Conservation (phyloP, 2,329 filamentous ascomycete genomes). For the Diaporthe citriasiana region DNA sequence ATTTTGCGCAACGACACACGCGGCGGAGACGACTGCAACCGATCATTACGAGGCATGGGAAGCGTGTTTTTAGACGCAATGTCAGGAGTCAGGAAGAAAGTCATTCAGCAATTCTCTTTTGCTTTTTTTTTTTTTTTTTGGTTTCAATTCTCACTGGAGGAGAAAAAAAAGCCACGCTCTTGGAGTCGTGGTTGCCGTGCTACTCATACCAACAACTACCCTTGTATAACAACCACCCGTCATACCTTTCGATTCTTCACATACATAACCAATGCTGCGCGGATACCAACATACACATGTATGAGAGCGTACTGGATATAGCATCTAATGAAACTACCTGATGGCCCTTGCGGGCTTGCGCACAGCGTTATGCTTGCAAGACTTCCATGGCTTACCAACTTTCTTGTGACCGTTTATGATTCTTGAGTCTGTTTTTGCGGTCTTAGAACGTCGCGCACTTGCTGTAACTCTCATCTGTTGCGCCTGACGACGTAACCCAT, state of each 20-base stretch:
- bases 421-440: too few relatives aligned
- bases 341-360: constrained; percentile 16
- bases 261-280: constrained; percentile 31
- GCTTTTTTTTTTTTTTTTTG: neutral
- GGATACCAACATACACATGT: constrained; percentile 34
- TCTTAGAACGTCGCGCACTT: too few relatives aligned
- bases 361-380: neutral
- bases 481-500: too few relatives aligned
- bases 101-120: constrained; percentile 18
- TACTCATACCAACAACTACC: constrained; percentile 32
- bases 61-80: constrained; percentile 25
- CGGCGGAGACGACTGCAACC: neutral
- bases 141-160: constrained; percentile 32
- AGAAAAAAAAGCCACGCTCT: constrained; percentile 20
- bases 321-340: constrained; percentile 36
- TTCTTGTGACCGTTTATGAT: neutral
- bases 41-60: constrained; percentile 19
- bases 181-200: constrained; percentile 16
- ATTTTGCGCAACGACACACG: neutral
- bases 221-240: constrained; percentile 27
- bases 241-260: constrained; percentile 35
- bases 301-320: constrained; percentile 36
- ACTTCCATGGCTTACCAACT: neutral
- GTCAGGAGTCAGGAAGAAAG: constrained; percentile 26
- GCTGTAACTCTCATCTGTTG: neutral